A percentile compares a stretch with the other conserved stretches of the same genome.
Conservation (phyloP, 805 yeast genomes). For the Kodamaea neixiangensis region DNA sequence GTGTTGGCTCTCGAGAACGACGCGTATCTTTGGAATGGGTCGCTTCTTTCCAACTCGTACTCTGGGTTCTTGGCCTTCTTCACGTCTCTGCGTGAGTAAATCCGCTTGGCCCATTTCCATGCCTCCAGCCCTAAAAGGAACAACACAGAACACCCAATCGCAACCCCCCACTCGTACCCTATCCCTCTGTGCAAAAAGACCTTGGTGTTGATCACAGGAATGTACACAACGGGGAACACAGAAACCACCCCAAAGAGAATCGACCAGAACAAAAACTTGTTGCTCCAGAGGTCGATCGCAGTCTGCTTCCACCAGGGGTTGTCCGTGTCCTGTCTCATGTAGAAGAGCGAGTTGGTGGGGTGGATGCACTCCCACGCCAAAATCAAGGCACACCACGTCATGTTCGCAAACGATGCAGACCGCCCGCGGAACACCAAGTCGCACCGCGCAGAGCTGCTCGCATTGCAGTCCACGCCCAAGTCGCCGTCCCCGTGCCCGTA, state of each 20-base stretch:
- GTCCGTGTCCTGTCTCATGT: slow-evolving; percentile 66
- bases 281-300: slow-evolving; percentile 65
- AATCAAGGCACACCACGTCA: slow-evolving; percentile 84
- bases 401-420: slow-evolving; percentile 72
- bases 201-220: slow-evolving; percentile 79
- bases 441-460: slow-evolving; percentile 48
- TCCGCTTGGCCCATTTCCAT: slow-evolving; percentile 68
- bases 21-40: slow-evolving; percentile 64
- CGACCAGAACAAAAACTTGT: slow-evolving; percentile 82
- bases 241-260: slow-evolving; percentile 67
- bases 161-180: slow-evolving; percentile 79
- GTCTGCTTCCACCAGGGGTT: slow-evolving; percentile 58
- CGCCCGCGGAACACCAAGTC: slow-evolving; percentile 70
- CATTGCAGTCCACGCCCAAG: slow-evolving; percentile 67
- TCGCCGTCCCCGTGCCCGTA: slow-evolving; percentile 67
- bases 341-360: slow-evolving; percentile 66
- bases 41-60: slow-evolving; percentile 59
- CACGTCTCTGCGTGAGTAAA: slow-evolving; percentile 42
- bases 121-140: slow-evolving; percentile 64
- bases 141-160: slow-evolving; percentile 57
- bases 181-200: slow-evolving; percentile 76
- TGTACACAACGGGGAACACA: slow-evolving; percentile 80
- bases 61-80: slow-evolving; percentile 53
- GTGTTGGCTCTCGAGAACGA: slow-evolving; percentile 59
- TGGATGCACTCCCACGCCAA: slow-evolving; percentile 86